Evolutionary conservation across 2,329 filamentous ascomycete species (phyloP).

Genomic region (Arachnopeziza araneosa): DNA sequence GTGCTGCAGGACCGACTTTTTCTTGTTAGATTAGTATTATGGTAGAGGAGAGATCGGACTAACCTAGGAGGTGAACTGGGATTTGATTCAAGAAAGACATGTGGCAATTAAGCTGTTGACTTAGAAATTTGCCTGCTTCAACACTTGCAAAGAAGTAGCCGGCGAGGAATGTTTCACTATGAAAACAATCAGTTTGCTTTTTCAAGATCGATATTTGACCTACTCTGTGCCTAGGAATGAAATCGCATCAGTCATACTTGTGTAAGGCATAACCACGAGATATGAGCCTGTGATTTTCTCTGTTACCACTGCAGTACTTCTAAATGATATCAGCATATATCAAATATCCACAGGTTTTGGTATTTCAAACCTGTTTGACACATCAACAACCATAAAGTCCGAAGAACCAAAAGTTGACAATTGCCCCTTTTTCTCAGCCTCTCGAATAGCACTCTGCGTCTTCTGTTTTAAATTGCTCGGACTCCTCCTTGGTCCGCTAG

Average conservation of each 20-base stretch:
- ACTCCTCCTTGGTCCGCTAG: neutral
- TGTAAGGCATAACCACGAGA: constrained; percentile 42
- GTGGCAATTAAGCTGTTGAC: constrained; percentile 47
- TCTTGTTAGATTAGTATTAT: constrained; percentile 1
- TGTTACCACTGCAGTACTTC: constrained; percentile 28
- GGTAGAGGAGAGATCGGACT: constrained; percentile 9
- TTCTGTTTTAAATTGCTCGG: neutral
- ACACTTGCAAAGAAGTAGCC: constrained; percentile 48
- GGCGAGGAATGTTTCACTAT: constrained; percentile 26
- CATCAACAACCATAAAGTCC: constrained; percentile 7
- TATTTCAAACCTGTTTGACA: constrained; percentile 5
- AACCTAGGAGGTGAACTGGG: constrained; percentile 45
- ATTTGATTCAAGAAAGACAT: constrained; percentile 52
- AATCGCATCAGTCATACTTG: constrained; percentile 51
- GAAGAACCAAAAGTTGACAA: constrained; percentile 6
- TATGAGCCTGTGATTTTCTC: constrained; percentile 38
- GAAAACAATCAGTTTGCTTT: constrained; percentile 25
- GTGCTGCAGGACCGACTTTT: constrained; percentile 35
- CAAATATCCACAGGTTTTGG: neutral
- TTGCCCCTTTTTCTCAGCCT: constrained; percentile 5
- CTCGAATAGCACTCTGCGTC: neutral
- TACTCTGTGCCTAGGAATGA: constrained; percentile 6
- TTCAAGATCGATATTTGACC: constrained; percentile 12
- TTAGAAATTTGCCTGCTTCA: constrained; percentile 50
- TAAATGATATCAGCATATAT: constrained; percentile 5